Base-by-base conservation (phyloP, 2,329 filamentous ascomycete genomes). In the Madurella fahalii region DNA sequence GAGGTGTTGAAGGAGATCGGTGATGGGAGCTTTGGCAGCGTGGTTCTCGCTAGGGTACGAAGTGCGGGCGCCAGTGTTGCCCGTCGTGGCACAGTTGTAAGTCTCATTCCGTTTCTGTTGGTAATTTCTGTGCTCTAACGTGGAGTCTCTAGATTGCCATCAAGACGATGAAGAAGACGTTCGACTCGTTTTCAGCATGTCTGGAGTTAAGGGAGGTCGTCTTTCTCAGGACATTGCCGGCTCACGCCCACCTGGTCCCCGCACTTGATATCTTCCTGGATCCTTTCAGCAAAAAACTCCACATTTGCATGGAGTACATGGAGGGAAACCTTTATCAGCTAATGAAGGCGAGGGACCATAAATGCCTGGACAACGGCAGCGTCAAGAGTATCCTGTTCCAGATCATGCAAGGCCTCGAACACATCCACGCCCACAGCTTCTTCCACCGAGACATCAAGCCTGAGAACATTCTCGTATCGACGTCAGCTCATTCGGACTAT, bases 121-220 rank as follows among this genome's bases (percentile, higher is more conserved):
- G 15, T 37, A 39, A n/a, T 13, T n/a, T 31, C 41, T 43, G 30
- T 56, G 15, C 49, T 47, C 59, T 61, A 44, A 63, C 53, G 7
- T 43, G 46, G 52, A 31, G 20, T 7, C 50, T 41, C 52, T 63
- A 97, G 94, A 89, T 99, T 66, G 94, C 94, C 42, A 96, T 99
- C 75, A 99, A 99, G 76, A 97, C 94, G 5, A 99, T 99, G 94
- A 99, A 99, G 81, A 99, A 99, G 82, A 92, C 88, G 0, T 99
- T 97, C 66, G 92, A 97, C 65, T 95, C 90, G 1, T 91, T 96
- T 68, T 77, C 83, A 15, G 88, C 91, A 50, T 99, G 94, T 71
- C 75, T 96, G 60, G 94, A 99, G 72, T 82, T 99, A 51, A 87
- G 94, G 58, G 94, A 99, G 72, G 94, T 99, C 61, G 94, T 99